Conservation (phyloP, 257 asterid genomes). For the Plectranthus barbatus region DNA sequence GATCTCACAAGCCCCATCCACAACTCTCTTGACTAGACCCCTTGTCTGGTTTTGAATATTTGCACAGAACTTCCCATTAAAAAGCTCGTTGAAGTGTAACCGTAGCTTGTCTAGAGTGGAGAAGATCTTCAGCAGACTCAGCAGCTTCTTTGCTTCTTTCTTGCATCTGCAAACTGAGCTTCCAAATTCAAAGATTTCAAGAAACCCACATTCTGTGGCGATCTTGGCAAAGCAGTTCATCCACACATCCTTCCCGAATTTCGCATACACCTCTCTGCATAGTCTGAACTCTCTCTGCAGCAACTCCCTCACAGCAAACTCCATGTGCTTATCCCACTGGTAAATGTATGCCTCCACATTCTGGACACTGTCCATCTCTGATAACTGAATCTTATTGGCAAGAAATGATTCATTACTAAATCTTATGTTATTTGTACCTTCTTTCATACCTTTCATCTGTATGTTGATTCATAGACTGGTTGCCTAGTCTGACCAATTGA, state of each 20-base stretch:
- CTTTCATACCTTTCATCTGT: too few relatives aligned
- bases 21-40: conserved; percentile 52
- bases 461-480: too few relatives aligned
- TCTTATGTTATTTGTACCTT: too few relatives aligned
- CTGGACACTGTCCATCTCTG: conserved; percentile 49
- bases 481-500: too few relatives aligned
- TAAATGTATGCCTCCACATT: conserved; percentile 38
- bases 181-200: conserved; percentile 47
- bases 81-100: conserved; percentile 60
- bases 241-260: conserved; percentile 34
- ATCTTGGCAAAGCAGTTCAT: conserved; percentile 53
- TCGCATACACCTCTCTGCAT: conserved; percentile 42
- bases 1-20: conserved; percentile 50
- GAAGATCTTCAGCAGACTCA: conserved; percentile 59
- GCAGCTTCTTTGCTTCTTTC: conserved; percentile 77
- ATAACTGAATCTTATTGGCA: conserved; percentile 41
- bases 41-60: conserved; percentile 57
- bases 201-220: conserved; percentile 52
- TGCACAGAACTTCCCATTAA: conserved; percentile 44
- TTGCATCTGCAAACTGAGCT: conserved; percentile 39
- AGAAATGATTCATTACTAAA: too few relatives aligned
- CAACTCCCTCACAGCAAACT: conserved; percentile 46
- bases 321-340: conserved; percentile 66
- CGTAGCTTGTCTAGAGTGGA: conserved; percentile 56
- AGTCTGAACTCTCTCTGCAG: conserved; percentile 53